Base-by-base conservation (phyloP, 257 asterid genomes). In the Vinca minor region DNA sequence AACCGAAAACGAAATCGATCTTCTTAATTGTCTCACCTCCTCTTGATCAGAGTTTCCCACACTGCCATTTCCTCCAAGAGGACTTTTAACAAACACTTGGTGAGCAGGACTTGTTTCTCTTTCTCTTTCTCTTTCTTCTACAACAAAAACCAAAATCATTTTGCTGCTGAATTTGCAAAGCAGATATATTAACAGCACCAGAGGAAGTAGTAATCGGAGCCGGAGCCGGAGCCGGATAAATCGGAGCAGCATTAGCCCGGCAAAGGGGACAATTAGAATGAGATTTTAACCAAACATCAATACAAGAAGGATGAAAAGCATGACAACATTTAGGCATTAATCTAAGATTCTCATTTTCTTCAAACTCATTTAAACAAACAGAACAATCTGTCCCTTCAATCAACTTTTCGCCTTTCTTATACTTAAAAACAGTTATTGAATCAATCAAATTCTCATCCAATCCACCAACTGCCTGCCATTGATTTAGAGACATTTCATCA, bases 191-290 rank as follows among this genome's bases (percentile, higher is more conserved):
- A 29, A 49, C 25, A 6, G 42, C 48, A 34, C n/a, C 32, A 0
- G 75, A 34, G 5, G 77, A 45, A 14, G 64, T 39, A 29, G 76
- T 3, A 4, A 36, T 21, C 42, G 67, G 62, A 36, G 66, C 14
- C 8, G 69, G 77, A 31, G 3, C 7, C 38, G 69, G 64, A 1
- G 71, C 63, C 5, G 57, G 66, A 42, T 25, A 67, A 32, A 59
- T 50, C 1, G 71, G 59, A 29, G 57, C 63, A 4, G 80, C 85
- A 23, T 61, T 69, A 7, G 91, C 86, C 0, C 97, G 88, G 68
- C 96, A 91, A n/a, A 91, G 58, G 28, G 97, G 97, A 62, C 97
- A 91, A 38, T 46, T 85, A 1, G 91, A 69, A 44, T 90, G 92
- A 1, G 97, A 82, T 28, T 82, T 84, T 2, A 91, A 72, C 97